Base-by-base conservation (phyloP, 176 grass and related monocot species). In the Hyparrhenia diplandra region DNA sequence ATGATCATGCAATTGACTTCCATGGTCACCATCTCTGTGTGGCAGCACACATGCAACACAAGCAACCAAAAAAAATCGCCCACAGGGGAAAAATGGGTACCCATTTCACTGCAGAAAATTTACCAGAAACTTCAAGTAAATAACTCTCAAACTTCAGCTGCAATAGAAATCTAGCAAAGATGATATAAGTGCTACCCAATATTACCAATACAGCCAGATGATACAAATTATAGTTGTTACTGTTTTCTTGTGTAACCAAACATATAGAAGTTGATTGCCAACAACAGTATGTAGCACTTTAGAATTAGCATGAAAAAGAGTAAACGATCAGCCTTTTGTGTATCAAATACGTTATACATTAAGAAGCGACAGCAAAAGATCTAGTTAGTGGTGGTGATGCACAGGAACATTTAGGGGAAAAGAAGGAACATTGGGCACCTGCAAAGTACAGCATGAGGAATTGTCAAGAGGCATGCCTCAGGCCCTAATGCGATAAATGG, bases 401-500 rank as follows among this genome's bases (percentile, higher is more conserved):
- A 80, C 55, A 76, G 13, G 59, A 66, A 81, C 35, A 17, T 16
- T 5, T 43, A 31, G 81, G 70, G 55, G 37, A 75, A 77, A 81
- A 21, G 27, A 81, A 66, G 75, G 47, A 13, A 78, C 32, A 69
- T 4, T 40, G 62, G 24, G 45, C 77, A 99, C 97, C 97, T 99
- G 97, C 97, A 93, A 89, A 99, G 97, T 74, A 99, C 97, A 30
- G 97, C 97, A 83, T 99, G 91, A 71, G 97, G 93, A 86, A 99
- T 93, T 31, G 85, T 88, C 89, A 99, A 86, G 35, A 88, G 71
- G 75, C 84, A 93, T 29, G 74, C 86, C 37, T 86, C 84, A 24
- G 71, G 37, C 67, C 84, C 80, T 52, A 99, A 82, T 12, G 32
- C 5, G 20, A 51, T 72, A 78, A 73, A 87, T 77, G 97, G 85